Percentiles rank a stretch among this genome's conserved stretches.
These are phyloP conservation scores for Tetrahymena elliotti DNA, from an alignment of 73 alveolate genomes.

Conservation along the genomic window DNA sequence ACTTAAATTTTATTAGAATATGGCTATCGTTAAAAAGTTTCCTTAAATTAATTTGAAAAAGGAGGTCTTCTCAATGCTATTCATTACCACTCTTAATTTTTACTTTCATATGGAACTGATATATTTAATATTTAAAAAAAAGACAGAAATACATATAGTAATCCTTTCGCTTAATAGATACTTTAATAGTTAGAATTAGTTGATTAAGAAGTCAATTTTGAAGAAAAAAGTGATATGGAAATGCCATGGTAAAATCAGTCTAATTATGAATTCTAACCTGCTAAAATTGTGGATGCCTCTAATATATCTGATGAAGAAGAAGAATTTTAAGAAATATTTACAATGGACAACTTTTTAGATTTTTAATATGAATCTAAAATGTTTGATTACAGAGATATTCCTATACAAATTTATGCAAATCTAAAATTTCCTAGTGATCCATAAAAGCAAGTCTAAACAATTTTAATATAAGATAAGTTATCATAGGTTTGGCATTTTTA, in stretches of 20 bases:
- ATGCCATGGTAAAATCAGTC: not conserved
- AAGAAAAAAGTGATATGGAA: not conserved
- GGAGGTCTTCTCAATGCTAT: not conserved
- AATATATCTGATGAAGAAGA: not conserved
- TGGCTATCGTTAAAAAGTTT: not conserved
- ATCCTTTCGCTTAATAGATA: not conserved
- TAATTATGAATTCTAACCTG: not conserved
- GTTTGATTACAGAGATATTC: not conserved
- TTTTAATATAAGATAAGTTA: not conserved
- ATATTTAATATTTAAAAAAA: not conserved
- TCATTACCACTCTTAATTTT: not conserved
- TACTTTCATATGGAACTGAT: not conserved
- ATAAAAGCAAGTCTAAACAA: not conserved
- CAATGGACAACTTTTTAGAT: not conserved
- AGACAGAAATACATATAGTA: not conserved
- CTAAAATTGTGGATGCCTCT: not conserved
- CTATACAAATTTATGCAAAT: not conserved
- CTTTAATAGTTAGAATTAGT: not conserved
- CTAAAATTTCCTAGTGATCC: not conserved
- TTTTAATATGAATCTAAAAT: not conserved
- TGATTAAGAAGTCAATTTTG: not conserved
- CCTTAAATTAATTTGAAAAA: not conserved
- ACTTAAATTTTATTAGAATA: not conserved
- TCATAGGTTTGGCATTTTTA: not conserved
- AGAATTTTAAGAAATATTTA: not conserved